Base-by-base conservation (phyloP, 1,139 yeast species). In the Debaryomycetaceae sp. region DNA sequence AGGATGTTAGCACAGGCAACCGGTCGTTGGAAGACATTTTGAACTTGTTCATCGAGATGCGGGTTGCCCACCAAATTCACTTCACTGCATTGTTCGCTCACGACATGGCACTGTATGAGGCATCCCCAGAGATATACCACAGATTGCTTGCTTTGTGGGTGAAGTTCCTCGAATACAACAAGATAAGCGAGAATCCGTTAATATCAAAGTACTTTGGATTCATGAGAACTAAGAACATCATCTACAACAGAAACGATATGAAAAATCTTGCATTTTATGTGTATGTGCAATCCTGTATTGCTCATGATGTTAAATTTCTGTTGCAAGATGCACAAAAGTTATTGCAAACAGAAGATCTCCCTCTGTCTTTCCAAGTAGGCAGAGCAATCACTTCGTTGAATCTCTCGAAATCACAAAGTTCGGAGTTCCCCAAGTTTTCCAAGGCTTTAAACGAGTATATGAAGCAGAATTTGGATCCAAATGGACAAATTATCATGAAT, bases 131-230 rank as follows among this genome's bases (percentile, higher is more conserved):
- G 5, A 47, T 45, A 6, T 60, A 55, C 48, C 52, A 59, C 18
- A 55, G 53, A 4, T 59, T 61, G 6, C 56, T 71, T 39, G 47
- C 55, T 29, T 41, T 56, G 22, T 70, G 75, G 75, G 63, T 71
- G 37, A 52, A 55, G 39, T 60, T 45, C 45, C 44, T 68, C 42
- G 74, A 68, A 48, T 58, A 57, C 46, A 42, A 45, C 17, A 49
- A 41, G 33, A 33, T 33, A 14, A 40, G 42, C 30, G 42, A 40
- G 29, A 46, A 47, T 26, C 47, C 52, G 11, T 46, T 44, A 30
- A 37, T 48, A 31, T 30, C 43, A 28, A 45, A 39, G 37, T 41
- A 36, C 19, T 46, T 40, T 28, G 45, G 43, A 8, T 42, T 42
- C 26, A 44, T 53, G 43, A 39, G 44, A 17, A 48, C 46, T 28